Evolutionary conservation across 805 yeast species (phyloP), one percentile per base, ranked within the genome.

Genomic region (Saccharomyces jurei): DNA sequence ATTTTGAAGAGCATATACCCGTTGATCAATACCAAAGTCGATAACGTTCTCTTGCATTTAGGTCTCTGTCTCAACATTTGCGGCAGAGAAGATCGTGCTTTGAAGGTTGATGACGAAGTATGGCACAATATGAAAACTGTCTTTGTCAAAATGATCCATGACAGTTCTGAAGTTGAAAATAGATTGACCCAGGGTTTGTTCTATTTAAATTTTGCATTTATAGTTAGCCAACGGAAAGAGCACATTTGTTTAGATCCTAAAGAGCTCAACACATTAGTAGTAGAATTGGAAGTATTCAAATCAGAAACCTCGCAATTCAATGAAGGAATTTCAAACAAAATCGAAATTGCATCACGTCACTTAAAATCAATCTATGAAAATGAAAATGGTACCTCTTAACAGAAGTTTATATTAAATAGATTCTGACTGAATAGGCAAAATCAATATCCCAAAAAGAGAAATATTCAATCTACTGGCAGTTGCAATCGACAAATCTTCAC

Each of bases 41-140:
- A 60, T 52, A 41, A 54, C 11, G 25, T 58, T 25, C 51, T 58
- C 25, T 58, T 63, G 27, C 55, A 62, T 44, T 53, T 63, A 13
- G 67, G 64, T 4, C 52, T 63, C 17, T 52, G 58, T 11, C 53
- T 63, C 10, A 63, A 63, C 48, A 14, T 36, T n/a, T 36, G 44
- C 4, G 21, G 30, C 6, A 9, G 30, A 28, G 9, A 26, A 46
- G 22, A 21, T n/a, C 3, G 30, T 22, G 13, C 5, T 46, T 17
- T 26, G 32, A n/a, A 27, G 17, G n/a, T 27, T 22, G 49, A 28
- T n/a, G 30, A 10, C 4, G 11, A 46, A 46, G 22, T 46, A 27
- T 27, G 49, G 49, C 32, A n/a, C 22, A n/a, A 46, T n/a, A 27
- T 27, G 30, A 46, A 9, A 26, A 10, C 49, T 9, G 9, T 28